Evolutionary conservation across 176 grass and related monocot species (phyloP), one percentile per base, ranked within the genome.

Genomic region (Zoysia japonica): DNA sequence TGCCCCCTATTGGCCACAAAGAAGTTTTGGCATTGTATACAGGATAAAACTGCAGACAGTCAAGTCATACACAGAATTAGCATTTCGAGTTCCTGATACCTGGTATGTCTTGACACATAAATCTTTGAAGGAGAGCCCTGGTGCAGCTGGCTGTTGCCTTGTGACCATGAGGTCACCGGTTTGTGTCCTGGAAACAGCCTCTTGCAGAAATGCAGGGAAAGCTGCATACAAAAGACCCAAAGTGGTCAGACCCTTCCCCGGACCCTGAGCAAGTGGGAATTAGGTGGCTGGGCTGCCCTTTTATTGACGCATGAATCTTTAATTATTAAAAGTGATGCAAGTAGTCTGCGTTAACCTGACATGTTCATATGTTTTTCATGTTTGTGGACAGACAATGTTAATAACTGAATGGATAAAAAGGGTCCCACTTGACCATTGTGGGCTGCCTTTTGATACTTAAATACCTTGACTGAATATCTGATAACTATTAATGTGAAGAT

Each of bases 11-110:
- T 28, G 28, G 28, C 28, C 28, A 28, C 28, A 28, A 28, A 28
- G 28, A 28, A 28, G 28, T 28, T 28, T 28, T 28, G 28, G 28
- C 28, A 28, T 28, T 28, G 28, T 28, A 80, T 87, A 82, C 68
- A 74, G 13, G 84, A 68, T 78, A 84, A 74, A 47, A 38, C 47
- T 72, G 37, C 65, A 60, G 65, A 82, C 53, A 68, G 86, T 36
- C 48, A 36, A 68, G 86, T 36, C 48, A 36, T 75, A 45, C 46
- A 45, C 15, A 66, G 4, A 68, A 15, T 86, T 68, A 72, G 14
- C 47, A 61, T 5, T 48, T 65, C 12, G 43, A 59, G 8, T 57
- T 53, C 3, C 35, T 77, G 70, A 46, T 46, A 62, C 35, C 50
- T 73, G 57, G 47, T 66, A 71, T 61, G 60, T 59, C 42, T n/a